Conservation (phyloP, 306 rosid genomes). For the Casuarina glauca region DNA sequence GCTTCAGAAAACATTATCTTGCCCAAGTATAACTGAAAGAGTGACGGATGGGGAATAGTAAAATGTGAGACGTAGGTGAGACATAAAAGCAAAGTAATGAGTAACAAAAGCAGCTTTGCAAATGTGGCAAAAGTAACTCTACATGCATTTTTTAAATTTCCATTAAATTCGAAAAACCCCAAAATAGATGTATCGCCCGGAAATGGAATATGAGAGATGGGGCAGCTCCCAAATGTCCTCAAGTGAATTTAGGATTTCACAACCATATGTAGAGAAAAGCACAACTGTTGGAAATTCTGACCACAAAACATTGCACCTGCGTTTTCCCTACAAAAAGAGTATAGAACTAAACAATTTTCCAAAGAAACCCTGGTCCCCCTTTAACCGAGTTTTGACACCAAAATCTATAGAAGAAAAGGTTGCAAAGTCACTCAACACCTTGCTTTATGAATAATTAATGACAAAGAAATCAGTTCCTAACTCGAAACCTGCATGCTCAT, state of each 20-base stretch:
- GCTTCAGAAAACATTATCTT: not conserved
- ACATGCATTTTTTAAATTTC: not conserved
- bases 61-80: not conserved
- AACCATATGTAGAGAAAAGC: not conserved
- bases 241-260: not conserved
- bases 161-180: no score
- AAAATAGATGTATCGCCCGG: no score
- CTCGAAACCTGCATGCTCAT: not conserved
- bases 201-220: no score
- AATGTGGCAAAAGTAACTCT: not conserved
- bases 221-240: no score
- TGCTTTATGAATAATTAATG: not conserved
- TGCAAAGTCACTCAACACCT: not conserved
- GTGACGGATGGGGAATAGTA: not conserved
- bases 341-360: not conserved
- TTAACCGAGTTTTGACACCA: not conserved
- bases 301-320: not conserved
- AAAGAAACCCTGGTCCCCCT: not conserved
- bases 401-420: not conserved
- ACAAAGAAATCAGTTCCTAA: not conserved
- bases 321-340: not conserved
- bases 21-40: not conserved
- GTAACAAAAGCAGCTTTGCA: not conserved
- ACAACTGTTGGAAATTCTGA: not conserved
- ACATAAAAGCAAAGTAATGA: constrained; percentile 1